Evolutionary conservation across 1,284 basidiomycete species (phyloP).

Genomic region (Leccinum proximum): DNA sequence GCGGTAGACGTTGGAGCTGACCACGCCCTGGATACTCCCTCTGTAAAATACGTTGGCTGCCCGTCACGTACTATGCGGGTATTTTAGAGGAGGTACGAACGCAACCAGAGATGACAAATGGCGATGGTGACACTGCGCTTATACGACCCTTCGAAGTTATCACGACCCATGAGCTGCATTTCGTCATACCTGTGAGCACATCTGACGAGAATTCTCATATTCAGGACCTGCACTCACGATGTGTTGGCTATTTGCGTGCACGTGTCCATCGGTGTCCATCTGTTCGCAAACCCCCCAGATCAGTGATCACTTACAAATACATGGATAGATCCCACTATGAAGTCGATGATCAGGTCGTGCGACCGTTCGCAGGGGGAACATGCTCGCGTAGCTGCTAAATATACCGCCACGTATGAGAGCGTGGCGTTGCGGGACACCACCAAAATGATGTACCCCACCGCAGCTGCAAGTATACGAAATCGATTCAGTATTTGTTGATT

Average conservation of each 20-base stretch:
- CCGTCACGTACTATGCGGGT: neutral
- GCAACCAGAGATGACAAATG: constrained; percentile 47
- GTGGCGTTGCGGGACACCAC: constrained; percentile 58
- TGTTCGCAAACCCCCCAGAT: neutral
- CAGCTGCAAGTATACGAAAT: constrained; percentile 29
- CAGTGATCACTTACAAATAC: neutral
- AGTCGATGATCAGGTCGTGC: neutral
- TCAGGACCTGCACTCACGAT: constrained; percentile 38
- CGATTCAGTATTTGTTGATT: neutral
- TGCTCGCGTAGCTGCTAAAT: constrained; percentile 57
- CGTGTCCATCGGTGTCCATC: neutral
- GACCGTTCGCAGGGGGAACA: neutral
- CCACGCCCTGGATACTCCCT: constrained; percentile 73
- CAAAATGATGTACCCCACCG: constrained; percentile 65
- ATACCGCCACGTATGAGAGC: constrained; percentile 69
- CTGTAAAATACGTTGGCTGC: neutral
- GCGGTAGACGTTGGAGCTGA: constrained; percentile 71
- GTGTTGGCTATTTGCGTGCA: constrained; percentile 48
- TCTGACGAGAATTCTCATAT: neutral
- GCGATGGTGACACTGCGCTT: constrained; percentile 72
- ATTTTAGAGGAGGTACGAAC: constrained; percentile 17
- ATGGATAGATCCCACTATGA: too few species aligned
- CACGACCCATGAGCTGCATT: constrained; percentile 55
- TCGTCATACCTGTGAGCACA: constrained; percentile 4
- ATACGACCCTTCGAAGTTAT: constrained; percentile 76